Base-by-base conservation (phyloP, 1,284 basidiomycete species). In the Exobasidium rhododendri region DNA sequence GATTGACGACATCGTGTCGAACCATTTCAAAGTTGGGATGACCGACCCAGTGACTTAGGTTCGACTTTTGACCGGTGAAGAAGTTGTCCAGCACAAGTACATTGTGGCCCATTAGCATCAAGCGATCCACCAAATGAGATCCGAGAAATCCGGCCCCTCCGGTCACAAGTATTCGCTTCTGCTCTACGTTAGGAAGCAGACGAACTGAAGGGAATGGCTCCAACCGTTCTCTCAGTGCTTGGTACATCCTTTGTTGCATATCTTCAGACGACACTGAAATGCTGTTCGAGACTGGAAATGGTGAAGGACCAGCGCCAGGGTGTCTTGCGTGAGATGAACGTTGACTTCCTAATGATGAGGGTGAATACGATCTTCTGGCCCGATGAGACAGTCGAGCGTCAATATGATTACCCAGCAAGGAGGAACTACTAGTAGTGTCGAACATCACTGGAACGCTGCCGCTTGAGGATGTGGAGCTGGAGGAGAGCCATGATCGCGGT, bases 1-100 rank as follows among this genome's bases (percentile, higher is more conserved):
- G 65, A 26, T 75, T 64, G 17, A 75, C 71, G 22, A 98, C 90
- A 81, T 98, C 94, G 81, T 97, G 94, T 63, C 94, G 87, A 68
- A 97, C 91, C 82, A 97, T 84, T 82, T 97, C 94, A 74, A 98
- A 98, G 83, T 97, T 97, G 64, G 94, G 94, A 81, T 98, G 94
- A 2, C 94, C 94, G 66, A 93, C 85, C 81, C 81, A 82, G 44
- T 81, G 80, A 6, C 75, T 68, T 2, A 97, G 87, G 56, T 92
- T 94, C 32, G 91, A 93, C 81, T 94, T 94, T 58, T 90, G 91
- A 22, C 94, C 94, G 24, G 94, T 97, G 83, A 97, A 97, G 81
- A 97, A 97, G 83, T 97, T 97, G 83, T 97, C 94, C 59, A 97
- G 82, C 61, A 97, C 94, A 6, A 92, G 93, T 69, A 97, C 93